phyloP scores from a whole-genome alignment of 805 yeast genomes.

The Kodamaea jinghongensis region DNA sequence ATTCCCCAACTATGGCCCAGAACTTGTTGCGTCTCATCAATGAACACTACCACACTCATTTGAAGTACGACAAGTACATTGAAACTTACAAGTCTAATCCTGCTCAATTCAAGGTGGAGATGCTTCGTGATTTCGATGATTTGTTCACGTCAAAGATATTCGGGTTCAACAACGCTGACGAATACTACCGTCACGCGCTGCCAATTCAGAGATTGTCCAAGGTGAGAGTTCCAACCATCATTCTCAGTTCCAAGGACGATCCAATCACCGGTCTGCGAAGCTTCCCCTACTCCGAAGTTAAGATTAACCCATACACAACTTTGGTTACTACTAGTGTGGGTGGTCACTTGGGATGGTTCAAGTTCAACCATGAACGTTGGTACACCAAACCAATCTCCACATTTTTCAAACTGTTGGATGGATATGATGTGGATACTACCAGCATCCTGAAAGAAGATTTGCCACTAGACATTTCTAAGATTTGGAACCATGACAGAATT shows the following conservation, averaged over 20 bases:
- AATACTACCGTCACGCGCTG: conserved; percentile 65
- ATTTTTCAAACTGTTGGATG: conserved; percentile 31
- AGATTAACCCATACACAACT: conserved; percentile 55
- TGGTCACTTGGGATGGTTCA: conserved; percentile 64
- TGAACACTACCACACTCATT: conserved; percentile 28
- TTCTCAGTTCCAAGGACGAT: conserved; percentile 64
- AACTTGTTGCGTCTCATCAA: conserved; percentile 33
- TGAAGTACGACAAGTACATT: conserved; percentile 17
- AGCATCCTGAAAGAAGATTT: conserved; percentile 16
- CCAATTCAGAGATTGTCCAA: conserved; percentile 55
- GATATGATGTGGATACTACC: conserved; percentile 17
- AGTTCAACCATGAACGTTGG: conserved; percentile 33
- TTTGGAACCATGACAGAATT: conserved; percentile 37
- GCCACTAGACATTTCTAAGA: conserved; percentile 27
- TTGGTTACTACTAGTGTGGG: conserved; percentile 62
- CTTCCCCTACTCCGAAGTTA: conserved; percentile 50
- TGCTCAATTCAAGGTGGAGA: conserved; percentile 27
- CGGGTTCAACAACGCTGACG: conserved; percentile 60
- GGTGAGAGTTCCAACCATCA: conserved; percentile 59
- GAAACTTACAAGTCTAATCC: conserved; percentile 31
- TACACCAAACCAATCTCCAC: conserved; percentile 36
- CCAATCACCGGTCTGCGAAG: conserved; percentile 57
- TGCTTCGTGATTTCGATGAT: conserved; percentile 58
- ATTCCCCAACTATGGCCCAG: conserved; percentile 43
- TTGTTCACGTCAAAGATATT: conserved; percentile 57